Conservation (phyloP, 108 stramenopile species). For the Conticribra guillardii region DNA sequence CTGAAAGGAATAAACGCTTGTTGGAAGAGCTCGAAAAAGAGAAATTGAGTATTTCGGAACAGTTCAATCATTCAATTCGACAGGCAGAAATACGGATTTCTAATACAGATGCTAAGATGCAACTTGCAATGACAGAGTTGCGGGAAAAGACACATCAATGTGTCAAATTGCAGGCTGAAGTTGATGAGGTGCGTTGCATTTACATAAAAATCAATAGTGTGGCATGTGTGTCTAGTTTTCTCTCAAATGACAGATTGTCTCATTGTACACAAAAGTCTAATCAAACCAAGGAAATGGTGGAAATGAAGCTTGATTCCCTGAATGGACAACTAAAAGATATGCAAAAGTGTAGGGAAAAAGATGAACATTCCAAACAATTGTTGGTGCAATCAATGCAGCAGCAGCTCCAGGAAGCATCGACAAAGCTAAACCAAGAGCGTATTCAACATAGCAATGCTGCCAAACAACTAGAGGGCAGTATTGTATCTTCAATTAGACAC, state of each 20-base stretch:
- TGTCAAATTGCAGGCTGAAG: conserved; percentile 6
- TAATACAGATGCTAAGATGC: neutral
- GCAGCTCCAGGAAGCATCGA: neutral
- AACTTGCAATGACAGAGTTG: neutral
- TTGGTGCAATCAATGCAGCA: no score
- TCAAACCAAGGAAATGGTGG: no score
- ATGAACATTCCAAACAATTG: no score
- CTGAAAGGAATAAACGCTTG: neutral
- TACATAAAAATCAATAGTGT: no score
- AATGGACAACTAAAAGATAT: no score
- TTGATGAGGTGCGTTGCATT: conserved; percentile 29
- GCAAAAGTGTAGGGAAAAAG: no score
- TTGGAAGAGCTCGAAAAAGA: conserved; percentile 1
- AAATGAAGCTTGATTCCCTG: neutral
- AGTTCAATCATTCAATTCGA: neutral
- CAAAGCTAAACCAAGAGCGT: neutral
- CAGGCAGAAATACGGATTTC: conserved; percentile 10
- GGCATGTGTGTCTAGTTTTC: no score
- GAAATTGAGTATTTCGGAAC: no score
- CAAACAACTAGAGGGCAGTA: neutral
- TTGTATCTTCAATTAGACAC: neutral
- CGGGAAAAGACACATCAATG: conserved; percentile 10
- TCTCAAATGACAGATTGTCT: no score
- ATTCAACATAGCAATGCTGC: neutral
- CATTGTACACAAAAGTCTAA: no score